Evolutionary conservation across 2,329 filamentous ascomycete species (phyloP).

Genomic region (Achaetomium macrosporum): DNA sequence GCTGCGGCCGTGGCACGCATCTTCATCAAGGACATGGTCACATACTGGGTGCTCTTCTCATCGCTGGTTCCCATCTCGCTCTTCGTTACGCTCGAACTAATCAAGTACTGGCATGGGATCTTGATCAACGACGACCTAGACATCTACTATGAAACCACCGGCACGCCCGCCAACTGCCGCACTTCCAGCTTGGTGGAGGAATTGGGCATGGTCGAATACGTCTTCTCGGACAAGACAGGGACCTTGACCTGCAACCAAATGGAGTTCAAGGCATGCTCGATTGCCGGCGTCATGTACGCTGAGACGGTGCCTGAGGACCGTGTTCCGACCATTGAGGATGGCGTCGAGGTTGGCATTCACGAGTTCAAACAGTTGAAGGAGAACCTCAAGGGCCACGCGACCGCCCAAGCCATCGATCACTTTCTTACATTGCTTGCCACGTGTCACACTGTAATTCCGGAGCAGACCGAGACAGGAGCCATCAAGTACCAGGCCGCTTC

Average conservation of each 20-base stretch:
- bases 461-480: conserved; percentile 68
- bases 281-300: conserved; percentile 88
- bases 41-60: conserved; percentile 97
- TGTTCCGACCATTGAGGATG: conserved; percentile 71
- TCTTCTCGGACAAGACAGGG: conserved; percentile 97
- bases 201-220: conserved; percentile 94
- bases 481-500: conserved; percentile 99
- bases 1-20: conserved; percentile 57
- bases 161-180: conserved; percentile 91
- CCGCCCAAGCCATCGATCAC: conserved; percentile 58
- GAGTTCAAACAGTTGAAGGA: conserved; percentile 71
- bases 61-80: conserved; percentile 95
- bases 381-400: conserved; percentile 57
- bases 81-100: conserved; percentile 94
- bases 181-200: conserved; percentile 97
- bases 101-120: conserved; percentile 98
- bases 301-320: conserved; percentile 90
- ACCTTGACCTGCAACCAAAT: conserved; percentile 98
- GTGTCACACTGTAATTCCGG: conserved; percentile 96
- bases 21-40: conserved; percentile 92
- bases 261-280: conserved; percentile 95
- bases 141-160: conserved; percentile 93
- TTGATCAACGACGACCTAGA: conserved; percentile 96
- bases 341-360: conserved; percentile 70
- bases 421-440: conserved; percentile 82